Evolutionary conservation across 2,329 filamentous ascomycete species (phyloP).

Genomic region (Incumbomyces delicatus): DNA sequence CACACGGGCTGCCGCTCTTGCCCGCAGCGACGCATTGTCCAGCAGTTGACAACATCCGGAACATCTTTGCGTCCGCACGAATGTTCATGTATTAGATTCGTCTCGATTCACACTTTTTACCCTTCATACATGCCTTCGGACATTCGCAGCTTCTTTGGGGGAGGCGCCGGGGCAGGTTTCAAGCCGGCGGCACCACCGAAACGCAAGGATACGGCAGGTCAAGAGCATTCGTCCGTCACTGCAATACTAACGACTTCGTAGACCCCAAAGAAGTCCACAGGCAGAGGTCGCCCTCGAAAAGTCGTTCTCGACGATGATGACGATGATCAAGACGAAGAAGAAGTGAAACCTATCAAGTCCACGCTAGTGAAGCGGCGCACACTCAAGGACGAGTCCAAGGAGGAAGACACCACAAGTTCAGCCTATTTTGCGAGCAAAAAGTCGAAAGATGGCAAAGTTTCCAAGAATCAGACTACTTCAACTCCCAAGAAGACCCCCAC

Average conservation of each 20-base stretch:
- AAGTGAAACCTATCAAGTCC: conserved; percentile 25
- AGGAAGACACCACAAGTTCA: conserved; percentile 50
- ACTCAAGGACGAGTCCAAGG: conserved; percentile 36
- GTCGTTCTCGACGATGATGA: conserved; percentile 77
- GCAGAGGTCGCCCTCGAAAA: conserved; percentile 46
- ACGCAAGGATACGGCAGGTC: conserved; percentile 24
- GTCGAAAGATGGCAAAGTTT: conserved; percentile 32
- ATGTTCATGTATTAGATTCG: neutral
- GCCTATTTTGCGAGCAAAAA: conserved; percentile 54
- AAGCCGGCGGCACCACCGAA: conserved; percentile 27
- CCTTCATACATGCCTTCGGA: conserved; percentile 59
- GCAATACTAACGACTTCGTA: neutral
- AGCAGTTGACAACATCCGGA: too few species aligned
- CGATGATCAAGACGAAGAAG: conserved; percentile 63
- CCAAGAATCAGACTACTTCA: conserved; percentile 14
- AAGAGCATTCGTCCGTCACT: neutral
- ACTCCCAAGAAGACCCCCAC: conserved; percentile 23
- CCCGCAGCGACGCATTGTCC: too few species aligned
- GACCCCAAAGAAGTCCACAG: conserved; percentile 11
- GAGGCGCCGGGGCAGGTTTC: conserved; percentile 46
- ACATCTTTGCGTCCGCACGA: too few species aligned
- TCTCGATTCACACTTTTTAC: neutral
- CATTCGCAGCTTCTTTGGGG: conserved; percentile 83
- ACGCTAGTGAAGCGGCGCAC: conserved; percentile 29
- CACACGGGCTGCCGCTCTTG: too few species aligned